Conservation (phyloP, 352 stramenopile genomes). For the Phytophthora brassicae region DNA sequence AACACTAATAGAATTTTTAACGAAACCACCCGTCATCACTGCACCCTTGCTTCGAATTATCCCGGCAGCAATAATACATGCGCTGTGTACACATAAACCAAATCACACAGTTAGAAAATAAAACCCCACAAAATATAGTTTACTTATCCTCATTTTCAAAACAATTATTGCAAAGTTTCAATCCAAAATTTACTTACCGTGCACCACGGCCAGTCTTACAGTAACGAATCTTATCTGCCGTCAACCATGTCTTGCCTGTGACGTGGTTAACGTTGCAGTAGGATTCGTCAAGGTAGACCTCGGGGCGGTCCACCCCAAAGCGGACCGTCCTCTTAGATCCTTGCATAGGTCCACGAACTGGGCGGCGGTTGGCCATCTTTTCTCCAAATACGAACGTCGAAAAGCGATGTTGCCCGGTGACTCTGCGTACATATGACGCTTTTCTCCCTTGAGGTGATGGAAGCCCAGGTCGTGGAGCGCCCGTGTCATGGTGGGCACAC, state of each 20-base stretch:
- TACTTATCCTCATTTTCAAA: no score
- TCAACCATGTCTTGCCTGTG: slow-evolving; percentile 21
- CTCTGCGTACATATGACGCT: not conserved
- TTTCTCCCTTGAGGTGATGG: not conserved
- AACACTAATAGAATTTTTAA: not conserved
- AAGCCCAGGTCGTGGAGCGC: not conserved
- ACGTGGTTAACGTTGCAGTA: slow-evolving; percentile 31
- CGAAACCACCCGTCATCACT: not conserved
- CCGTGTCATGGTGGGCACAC: not conserved
- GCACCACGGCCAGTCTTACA: not conserved
- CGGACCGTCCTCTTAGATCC: not conserved
- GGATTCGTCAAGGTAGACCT: slow-evolving; percentile 29
- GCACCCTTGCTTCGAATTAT: not conserved
- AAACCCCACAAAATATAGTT: no score
- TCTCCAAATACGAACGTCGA: not conserved
- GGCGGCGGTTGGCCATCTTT: not conserved
- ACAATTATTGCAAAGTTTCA: not conserved
- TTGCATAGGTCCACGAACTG: not conserved
- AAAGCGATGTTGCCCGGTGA: not conserved
- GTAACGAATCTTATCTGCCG: slow-evolving; percentile 17
- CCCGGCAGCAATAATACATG: slow-evolving; percentile 5
- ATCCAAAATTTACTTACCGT: not conserved
- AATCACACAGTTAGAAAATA: not conserved
- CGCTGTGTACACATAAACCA: not conserved
- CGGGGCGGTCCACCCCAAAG: not conserved